Evolutionary conservation across 768 basidiomycete genomes (phyloP).

Genomic region (Glaciozyma antarctica): DNA sequence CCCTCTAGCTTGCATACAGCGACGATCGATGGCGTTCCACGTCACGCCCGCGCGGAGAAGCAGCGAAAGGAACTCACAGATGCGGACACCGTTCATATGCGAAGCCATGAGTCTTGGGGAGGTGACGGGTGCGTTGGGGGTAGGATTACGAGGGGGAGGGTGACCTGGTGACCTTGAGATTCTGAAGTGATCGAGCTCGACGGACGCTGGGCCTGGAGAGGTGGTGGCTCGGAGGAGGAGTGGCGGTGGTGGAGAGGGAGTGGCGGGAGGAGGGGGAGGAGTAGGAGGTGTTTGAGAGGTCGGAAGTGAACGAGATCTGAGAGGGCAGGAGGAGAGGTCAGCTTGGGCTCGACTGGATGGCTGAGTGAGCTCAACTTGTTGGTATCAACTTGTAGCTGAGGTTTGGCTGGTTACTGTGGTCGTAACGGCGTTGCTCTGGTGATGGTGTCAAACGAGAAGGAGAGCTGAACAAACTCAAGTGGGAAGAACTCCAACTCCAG

Average conservation of each 20-base stretch:
- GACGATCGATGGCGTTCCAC: neutral
- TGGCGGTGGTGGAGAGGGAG: neutral
- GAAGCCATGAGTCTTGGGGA: neutral
- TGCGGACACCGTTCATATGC: neutral
- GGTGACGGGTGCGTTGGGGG: neutral
- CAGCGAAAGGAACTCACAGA: conserved; percentile 21
- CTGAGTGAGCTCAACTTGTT: too few relatives aligned
- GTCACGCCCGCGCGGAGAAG: neutral
- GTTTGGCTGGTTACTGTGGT: too few relatives aligned
- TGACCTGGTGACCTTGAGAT: neutral
- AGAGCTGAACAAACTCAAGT: neutral
- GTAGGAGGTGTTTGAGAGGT: too few relatives aligned
- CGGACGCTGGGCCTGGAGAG: neutral
- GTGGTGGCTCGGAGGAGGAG: neutral
- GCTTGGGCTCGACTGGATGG: too few relatives aligned
- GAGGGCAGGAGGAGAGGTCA: too few relatives aligned
- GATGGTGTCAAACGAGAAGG: neutral
- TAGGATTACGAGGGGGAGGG: neutral
- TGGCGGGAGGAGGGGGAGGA: too few relatives aligned
- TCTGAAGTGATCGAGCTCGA: neutral
- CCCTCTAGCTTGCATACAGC: too few relatives aligned
- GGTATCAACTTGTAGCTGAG: too few relatives aligned
- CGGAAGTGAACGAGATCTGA: too few relatives aligned
- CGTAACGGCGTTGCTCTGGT: too few relatives aligned
- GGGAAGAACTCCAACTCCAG: too few relatives aligned